These are phyloP conservation scores for Orbilia ellipsospora DNA, from an alignment of 2,329 filamentous ascomycete species.

Conservation along the genomic window DNA sequence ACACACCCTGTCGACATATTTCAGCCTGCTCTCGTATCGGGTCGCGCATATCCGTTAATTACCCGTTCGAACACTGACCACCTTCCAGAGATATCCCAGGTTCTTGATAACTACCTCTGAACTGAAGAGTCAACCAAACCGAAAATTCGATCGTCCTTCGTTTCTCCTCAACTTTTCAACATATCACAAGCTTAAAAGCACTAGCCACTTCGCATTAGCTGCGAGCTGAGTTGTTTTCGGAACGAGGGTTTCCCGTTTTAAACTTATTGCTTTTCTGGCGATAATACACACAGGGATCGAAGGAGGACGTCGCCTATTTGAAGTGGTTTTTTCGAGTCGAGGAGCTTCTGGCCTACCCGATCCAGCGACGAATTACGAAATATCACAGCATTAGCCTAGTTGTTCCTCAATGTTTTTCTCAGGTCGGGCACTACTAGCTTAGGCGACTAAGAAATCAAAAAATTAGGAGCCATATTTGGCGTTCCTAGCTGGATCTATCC, in stretches of 20 bases:
- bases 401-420: too few relatives aligned
- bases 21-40: slow-evolving; percentile 35
- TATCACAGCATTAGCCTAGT: slow-evolving; percentile 1
- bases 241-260: too few relatives aligned
- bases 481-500: neutral
- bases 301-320: neutral
- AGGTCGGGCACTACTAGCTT: slow-evolving; percentile 4
- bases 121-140: slow-evolving; percentile 1
- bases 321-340: neutral
- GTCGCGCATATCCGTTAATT: slow-evolving; percentile 51
- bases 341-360: slow-evolving; percentile 15
- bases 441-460: neutral
- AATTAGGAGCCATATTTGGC: neutral
- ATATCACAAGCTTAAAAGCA: slow-evolving; percentile 2
- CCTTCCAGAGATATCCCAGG: slow-evolving; percentile 21
- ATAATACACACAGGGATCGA: neutral
- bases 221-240: neutral
- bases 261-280: too few relatives aligned
- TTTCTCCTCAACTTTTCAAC: slow-evolving; percentile 10
- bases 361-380: slow-evolving; percentile 23
- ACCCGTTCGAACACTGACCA: slow-evolving; percentile 31
- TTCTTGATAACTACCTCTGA: slow-evolving; percentile 24
- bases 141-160: neutral
- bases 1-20: slow-evolving; percentile 14
- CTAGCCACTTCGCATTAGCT: neutral